phyloP scores from a whole-genome alignment of 2,329 filamentous ascomycete species.

The Pyrenochaeta sp. region DNA sequence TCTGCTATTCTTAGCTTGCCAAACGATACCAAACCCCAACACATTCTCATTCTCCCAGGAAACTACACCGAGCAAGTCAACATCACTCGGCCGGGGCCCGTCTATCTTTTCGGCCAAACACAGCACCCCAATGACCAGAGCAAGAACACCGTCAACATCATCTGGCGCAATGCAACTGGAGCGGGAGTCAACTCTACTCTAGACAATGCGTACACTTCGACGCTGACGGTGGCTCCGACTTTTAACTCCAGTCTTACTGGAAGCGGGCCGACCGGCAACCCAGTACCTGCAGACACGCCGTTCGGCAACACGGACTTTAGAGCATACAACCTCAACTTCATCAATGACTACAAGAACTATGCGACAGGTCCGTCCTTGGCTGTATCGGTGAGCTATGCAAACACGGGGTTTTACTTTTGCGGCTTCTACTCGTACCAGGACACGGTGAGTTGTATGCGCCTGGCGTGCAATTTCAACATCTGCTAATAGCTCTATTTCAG shows the following conservation, averaged over 20 bases:
- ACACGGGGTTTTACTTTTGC: slow-evolving; percentile 72
- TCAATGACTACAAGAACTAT: slow-evolving; percentile 65
- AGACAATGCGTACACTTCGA: slow-evolving; percentile 71
- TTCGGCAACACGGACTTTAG: slow-evolving; percentile 71
- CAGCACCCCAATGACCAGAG: slow-evolving; percentile 57
- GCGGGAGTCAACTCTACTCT: slow-evolving; percentile 52
- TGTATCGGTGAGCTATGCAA: slow-evolving; percentile 68
- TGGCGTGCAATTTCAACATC: neutral
- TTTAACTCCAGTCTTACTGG: slow-evolving; percentile 70
- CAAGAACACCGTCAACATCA: slow-evolving; percentile 64
- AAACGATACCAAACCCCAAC: slow-evolving; percentile 56
- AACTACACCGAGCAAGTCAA: slow-evolving; percentile 72
- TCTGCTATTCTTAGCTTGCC: slow-evolving; percentile 58
- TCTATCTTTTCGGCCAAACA: slow-evolving; percentile 69
- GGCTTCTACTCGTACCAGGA: slow-evolving; percentile 75
- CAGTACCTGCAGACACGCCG: slow-evolving; percentile 67
- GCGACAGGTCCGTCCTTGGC: slow-evolving; percentile 67
- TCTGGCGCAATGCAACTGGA: slow-evolving; percentile 66
- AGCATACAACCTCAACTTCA: slow-evolving; percentile 72
- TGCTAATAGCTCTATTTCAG: slow-evolving; percentile 1
- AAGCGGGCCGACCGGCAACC: slow-evolving; percentile 67
- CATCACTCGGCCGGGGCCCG: slow-evolving; percentile 67
- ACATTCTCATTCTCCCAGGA: slow-evolving; percentile 68
- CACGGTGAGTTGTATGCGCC: slow-evolving; percentile 56
- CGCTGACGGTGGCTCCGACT: slow-evolving; percentile 70